Conservation (phyloP, 1,284 basidiomycete genomes). For the Trichosporon faecale region DNA sequence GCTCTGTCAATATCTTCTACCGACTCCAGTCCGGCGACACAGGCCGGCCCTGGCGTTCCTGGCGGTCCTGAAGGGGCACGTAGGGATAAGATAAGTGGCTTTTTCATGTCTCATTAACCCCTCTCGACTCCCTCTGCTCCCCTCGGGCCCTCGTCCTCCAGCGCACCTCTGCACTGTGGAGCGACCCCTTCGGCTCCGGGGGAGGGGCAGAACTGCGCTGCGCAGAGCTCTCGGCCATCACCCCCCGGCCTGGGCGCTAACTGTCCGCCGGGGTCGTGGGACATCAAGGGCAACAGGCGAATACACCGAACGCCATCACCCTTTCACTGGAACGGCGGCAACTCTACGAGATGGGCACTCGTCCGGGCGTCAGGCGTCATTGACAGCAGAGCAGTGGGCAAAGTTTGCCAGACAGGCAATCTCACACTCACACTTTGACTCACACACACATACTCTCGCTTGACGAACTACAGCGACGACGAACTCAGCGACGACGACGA, state of each 20-base stretch:
- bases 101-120: constrained; percentile 1
- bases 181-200: not conserved
- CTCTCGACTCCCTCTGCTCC: not conserved
- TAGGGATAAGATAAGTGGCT: constrained; percentile 1
- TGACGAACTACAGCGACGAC: not conserved
- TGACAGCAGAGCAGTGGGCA: too few species aligned
- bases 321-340: too few species aligned
- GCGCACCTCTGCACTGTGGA: not conserved
- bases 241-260: too few species aligned
- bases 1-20: not conserved
- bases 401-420: too few species aligned
- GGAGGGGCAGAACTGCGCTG: too few species aligned
- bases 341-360: too few species aligned
- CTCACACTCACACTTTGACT: not conserved
- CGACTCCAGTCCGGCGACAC: not conserved
- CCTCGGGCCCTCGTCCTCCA: not conserved
- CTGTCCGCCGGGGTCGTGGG: too few species aligned
- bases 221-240: too few species aligned
- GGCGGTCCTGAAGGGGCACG: not conserved
- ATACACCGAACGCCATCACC: too few species aligned
- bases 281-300: too few species aligned
- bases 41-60: not conserved
- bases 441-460: not conserved
- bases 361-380: too few species aligned
- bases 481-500: not conserved